Conservation (phyloP, 192 early-diverging fungal species). For the Coemansia sp. region DNA sequence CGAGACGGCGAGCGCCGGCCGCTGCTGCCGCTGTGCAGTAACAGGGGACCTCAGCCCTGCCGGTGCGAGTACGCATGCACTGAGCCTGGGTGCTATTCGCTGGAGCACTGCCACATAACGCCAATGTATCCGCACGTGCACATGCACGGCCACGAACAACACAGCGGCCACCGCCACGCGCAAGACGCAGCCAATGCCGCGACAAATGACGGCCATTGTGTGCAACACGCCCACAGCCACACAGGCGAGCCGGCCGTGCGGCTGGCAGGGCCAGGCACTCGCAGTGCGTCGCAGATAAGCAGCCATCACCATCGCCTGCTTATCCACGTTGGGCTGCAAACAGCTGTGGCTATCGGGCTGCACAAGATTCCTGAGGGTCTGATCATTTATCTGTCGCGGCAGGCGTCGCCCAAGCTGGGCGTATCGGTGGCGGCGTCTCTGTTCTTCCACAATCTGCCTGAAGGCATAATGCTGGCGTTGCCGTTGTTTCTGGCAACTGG, state of each 20-base stretch:
- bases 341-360: constrained; percentile 48
- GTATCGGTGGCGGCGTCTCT: constrained; percentile 42
- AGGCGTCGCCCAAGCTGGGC: constrained; percentile 45
- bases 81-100: constrained; percentile 26
- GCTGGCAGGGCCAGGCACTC: constrained; percentile 13
- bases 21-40: neutral
- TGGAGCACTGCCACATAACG: constrained; percentile 50
- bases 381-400: constrained; percentile 42
- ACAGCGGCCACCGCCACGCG: neutral
- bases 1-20: constrained; percentile 19
- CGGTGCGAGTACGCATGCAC: constrained; percentile 45
- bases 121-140: constrained; percentile 46
- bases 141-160: constrained; percentile 19
- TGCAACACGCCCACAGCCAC: neutral
- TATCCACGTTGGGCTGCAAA: constrained; percentile 45
- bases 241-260: constrained; percentile 9
- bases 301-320: constrained; percentile 33
- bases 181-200: neutral
- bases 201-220: neutral
- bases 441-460: constrained; percentile 54
- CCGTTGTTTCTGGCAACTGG: constrained; percentile 46
- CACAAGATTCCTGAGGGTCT: constrained; percentile 57
- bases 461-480: constrained; percentile 53
- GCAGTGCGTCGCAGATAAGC: constrained; percentile 34
- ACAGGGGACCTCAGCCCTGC: neutral